Conservation (phyloP, 768 basidiomycete genomes). For the Hygrocybe punicea region DNA sequence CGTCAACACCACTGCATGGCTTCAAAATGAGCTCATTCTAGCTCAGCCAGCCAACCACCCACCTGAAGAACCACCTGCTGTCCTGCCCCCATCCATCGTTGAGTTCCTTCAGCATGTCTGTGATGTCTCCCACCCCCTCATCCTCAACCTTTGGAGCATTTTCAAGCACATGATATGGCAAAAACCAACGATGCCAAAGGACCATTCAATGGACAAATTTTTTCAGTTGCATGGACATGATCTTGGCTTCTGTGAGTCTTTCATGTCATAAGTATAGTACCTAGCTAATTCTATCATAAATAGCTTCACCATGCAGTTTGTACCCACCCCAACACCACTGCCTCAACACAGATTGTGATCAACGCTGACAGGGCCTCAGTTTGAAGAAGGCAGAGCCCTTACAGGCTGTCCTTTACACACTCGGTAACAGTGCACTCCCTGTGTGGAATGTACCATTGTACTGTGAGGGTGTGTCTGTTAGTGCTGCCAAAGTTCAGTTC, state of each 20-base stretch:
- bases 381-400: neutral
- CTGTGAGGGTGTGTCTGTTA: neutral
- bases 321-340: neutral
- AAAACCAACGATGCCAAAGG: neutral
- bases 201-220: neutral
- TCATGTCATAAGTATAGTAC: neutral
- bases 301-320: neutral
- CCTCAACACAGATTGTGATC: neutral
- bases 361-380: neutral
- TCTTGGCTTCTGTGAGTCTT: neutral
- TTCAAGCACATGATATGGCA: neutral
- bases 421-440: neutral
- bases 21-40: neutral
- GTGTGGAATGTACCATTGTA: neutral
- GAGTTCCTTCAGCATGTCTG: neutral
- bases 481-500: no score
- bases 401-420: neutral
- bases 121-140: neutral
- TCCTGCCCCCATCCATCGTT: neutral
- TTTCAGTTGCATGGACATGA: neutral
- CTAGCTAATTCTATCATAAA: neutral
- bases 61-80: neutral
- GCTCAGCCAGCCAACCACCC: neutral
- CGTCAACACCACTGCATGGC: neutral
- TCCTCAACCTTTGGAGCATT: neutral